These are phyloP conservation scores for Clarireedia paspali DNA, from an alignment of 2,329 filamentous ascomycete species.

Conservation along the genomic window DNA sequence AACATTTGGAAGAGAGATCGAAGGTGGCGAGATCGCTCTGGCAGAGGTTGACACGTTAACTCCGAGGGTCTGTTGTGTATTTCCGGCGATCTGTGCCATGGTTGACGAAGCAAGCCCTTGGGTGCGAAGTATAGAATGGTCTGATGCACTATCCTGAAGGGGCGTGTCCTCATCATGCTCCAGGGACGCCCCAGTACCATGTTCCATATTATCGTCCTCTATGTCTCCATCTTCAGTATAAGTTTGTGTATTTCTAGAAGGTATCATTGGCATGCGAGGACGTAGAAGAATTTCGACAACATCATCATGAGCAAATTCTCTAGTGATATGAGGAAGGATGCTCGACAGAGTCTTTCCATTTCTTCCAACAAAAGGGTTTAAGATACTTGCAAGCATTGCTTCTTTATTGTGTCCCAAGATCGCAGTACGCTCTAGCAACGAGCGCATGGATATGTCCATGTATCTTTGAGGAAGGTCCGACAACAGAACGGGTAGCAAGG, in stretches of 20 bases:
- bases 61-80: not conserved
- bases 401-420: constrained; percentile 62
- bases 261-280: constrained; percentile 41
- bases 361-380: constrained; percentile 65
- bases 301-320: constrained; percentile 53
- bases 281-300: constrained; percentile 63
- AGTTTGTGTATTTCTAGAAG: constrained; percentile 12
- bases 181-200: not conserved
- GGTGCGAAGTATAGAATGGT: not conserved
- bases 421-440: constrained; percentile 72
- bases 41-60: not conserved
- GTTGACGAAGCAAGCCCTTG: not conserved
- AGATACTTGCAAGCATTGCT: constrained; percentile 72
- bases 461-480: constrained; percentile 56
- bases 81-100: not conserved
- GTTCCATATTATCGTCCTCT: constrained; percentile 20
- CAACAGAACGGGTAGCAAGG: constrained; percentile 56
- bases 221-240: constrained; percentile 7
- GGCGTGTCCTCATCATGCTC: constrained; percentile 1
- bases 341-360: constrained; percentile 60
- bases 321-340: constrained; percentile 71
- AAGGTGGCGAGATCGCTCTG: not conserved
- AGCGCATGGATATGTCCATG: constrained; percentile 63
- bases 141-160: not conserved
- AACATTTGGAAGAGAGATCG: not conserved